phyloP scores from a whole-genome alignment of 108 stramenopile species.

The Cyclotella sp. region DNA sequence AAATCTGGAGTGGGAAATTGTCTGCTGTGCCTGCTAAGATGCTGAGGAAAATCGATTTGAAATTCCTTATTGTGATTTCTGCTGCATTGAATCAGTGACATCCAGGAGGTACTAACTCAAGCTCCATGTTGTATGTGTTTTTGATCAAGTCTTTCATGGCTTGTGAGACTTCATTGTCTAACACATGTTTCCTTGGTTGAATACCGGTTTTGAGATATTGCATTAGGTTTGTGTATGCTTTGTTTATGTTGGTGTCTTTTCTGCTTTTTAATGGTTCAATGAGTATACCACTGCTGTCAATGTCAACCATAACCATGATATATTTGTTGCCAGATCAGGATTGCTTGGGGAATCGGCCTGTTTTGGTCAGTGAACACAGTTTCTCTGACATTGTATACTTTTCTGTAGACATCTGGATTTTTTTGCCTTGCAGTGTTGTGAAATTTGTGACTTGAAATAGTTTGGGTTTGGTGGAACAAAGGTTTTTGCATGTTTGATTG shows the following conservation, averaged over 20 bases:
- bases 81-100: no score
- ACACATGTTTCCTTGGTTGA: not conserved
- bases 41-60: constrained; percentile 6
- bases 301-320: no score
- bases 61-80: not conserved
- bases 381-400: no score
- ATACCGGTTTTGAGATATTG: not conserved
- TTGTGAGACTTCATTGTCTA: no score
- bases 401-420: not conserved
- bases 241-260: not conserved
- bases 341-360: not conserved
- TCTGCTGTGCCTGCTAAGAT: not conserved
- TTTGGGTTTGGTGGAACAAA: not conserved
- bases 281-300: no score
- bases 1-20: not conserved
- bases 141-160: not conserved
- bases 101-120: no score
- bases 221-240: not conserved
- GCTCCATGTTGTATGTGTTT: not conserved
- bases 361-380: not conserved
- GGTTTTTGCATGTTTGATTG: not conserved
- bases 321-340: no score
- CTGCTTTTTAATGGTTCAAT: not conserved
- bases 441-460: not conserved
- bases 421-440: not conserved